Base-by-base conservation (phyloP, 1,284 basidiomycete species). In the Hymenochaete sp. region DNA sequence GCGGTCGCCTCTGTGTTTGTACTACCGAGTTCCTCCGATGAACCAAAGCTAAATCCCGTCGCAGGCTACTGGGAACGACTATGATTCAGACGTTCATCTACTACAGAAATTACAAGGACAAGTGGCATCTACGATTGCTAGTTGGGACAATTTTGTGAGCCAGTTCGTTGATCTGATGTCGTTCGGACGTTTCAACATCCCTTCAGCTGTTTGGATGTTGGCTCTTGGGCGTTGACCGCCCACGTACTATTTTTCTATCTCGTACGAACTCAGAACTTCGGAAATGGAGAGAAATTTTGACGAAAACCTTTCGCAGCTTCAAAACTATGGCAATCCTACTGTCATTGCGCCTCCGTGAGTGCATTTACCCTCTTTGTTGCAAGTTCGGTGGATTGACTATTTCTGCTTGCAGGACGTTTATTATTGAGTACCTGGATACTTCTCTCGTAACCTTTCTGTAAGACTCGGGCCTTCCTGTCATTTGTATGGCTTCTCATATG, bases 281-380 rank as follows among this genome's bases (percentile, higher is more conserved):
- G 6, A 36, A 14, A 4, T 36, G 9, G 37, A 18, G 19, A 6
- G 14, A 3, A 33, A 8, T 9, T 19, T 14, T 2, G 16, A 4
- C 24, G 10, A 14, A 11, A 4, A 4, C 26, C 2, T 21, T n/a
- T 4, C 18, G 1, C 26, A 47, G 45, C 41, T 47, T n/a, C 16
- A 47, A 37, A 47, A 47, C 29, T 47, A 42, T 26, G 45, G 45
- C 16, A 47, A 47, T 19, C 11, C 31, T 5, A 14, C 14, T 18
- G n/a, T n/a, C n/a, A n/a, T n/a, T n/a, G n/a, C n/a, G n/a, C n/a
- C n/a, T n/a, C n/a, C n/a, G n/a, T n/a, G n/a, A n/a, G n/a, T n/a
- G n/a, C n/a, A n/a, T n/a, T n/a, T n/a, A n/a, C n/a, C n/a, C n/a
- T n/a, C n/a, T n/a, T n/a, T 14, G 9, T 21, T 38, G 19, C 9